phyloP scores from a whole-genome alignment of 768 basidiomycete species.

The Lentinula sp. region DNA sequence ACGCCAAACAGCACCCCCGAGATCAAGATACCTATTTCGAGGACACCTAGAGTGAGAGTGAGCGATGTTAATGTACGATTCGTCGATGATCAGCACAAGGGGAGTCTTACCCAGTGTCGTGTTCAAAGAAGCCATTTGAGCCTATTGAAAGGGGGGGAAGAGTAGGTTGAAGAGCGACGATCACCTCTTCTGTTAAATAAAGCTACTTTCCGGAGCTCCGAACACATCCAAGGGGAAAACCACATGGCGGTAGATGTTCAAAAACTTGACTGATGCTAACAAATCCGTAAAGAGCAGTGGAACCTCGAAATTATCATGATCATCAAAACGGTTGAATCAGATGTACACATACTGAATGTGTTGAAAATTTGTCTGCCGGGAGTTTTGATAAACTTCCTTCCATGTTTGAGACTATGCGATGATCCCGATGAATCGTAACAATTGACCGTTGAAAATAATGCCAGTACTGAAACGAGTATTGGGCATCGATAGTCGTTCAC shows the following conservation, averaged over 20 bases:
- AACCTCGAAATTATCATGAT: neutral
- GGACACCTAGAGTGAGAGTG: neutral
- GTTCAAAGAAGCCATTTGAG: neutral
- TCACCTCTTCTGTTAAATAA: neutral
- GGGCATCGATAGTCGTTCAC: too few species aligned
- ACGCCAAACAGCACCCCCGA: slow-evolving; percentile 2
- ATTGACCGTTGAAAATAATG: neutral
- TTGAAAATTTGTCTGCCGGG: neutral
- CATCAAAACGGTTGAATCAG: neutral
- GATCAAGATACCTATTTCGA: slow-evolving; percentile 3
- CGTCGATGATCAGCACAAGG: neutral
- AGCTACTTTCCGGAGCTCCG: neutral
- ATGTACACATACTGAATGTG: neutral
- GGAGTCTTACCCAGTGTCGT: neutral
- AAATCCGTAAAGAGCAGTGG: neutral
- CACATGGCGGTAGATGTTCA: neutral
- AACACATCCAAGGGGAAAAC: neutral
- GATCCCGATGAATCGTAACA: neutral
- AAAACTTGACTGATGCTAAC: slow-evolving; percentile 3
- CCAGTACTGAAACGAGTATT: too few species aligned
- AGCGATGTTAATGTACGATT: neutral
- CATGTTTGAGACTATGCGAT: neutral
- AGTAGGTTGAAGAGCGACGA: neutral
- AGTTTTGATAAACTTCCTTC: neutral
- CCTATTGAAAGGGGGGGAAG: neutral